A percentile compares a stretch with the other conserved stretches of the same genome.
These are phyloP conservation scores for Aureobasidium sp. DNA, from an alignment of 2,329 filamentous ascomycete genomes.

Conservation along the genomic window DNA sequence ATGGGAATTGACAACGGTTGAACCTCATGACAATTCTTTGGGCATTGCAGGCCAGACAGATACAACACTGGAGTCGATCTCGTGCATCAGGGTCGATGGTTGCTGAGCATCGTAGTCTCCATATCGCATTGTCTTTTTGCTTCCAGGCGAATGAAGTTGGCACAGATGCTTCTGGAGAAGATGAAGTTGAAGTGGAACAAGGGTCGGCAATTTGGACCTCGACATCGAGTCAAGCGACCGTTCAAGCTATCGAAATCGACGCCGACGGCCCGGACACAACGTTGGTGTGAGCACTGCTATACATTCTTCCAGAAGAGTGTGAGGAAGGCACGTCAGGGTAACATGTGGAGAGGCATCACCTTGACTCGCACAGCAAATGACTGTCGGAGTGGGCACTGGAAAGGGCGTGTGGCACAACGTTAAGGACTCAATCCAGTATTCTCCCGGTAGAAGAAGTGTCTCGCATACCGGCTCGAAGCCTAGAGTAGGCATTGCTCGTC, in stretches of 20 bases:
- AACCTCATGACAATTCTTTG: background rate
- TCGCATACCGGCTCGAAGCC: background rate
- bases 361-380: background rate
- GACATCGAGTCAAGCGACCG: background rate
- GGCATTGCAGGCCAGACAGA: too few relatives aligned
- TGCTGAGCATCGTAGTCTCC: background rate
- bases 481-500: too few relatives aligned
- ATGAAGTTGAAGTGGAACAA: background rate
- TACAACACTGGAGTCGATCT: too few relatives aligned
- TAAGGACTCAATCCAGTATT: background rate
- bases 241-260: background rate
- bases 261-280: background rate
- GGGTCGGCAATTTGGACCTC: background rate
- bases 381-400: background rate
- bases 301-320: background rate
- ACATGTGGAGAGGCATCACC: background rate
- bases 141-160: background rate
- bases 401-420: background rate
- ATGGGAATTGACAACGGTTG: background rate
- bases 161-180: background rate
- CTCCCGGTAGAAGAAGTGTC: background rate
- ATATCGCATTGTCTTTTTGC: background rate
- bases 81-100: background rate
- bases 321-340: background rate
- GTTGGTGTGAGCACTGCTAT: background rate